Percentiles rank a stretch among this genome's conserved stretches.
Evolutionary conservation across 306 rosid species (phyloP).

Genomic region (Malus orientalis): DNA sequence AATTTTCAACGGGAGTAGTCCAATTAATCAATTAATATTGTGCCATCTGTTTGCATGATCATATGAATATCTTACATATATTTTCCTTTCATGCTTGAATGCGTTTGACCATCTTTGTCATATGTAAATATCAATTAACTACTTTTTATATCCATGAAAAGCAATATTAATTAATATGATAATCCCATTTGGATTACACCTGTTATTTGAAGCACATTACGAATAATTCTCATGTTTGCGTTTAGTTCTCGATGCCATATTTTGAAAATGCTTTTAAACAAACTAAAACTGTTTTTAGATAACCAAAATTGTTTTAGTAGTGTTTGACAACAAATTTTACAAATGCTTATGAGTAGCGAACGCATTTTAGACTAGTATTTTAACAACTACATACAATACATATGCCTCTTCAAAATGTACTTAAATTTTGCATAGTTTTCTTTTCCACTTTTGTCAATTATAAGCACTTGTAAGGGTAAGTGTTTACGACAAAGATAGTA

Average conservation of each 20-base stretch:
- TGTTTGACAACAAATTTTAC: no score
- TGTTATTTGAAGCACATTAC: background rate
- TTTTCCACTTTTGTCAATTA: background rate
- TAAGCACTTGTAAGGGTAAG: no score
- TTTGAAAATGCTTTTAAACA: no score
- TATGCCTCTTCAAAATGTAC: background rate
- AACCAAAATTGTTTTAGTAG: background rate
- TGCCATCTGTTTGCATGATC: background rate
- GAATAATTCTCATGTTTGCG: background rate
- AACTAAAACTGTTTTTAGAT: background rate
- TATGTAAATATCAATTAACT: background rate
- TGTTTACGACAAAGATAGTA: background rate
- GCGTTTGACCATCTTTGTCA: constrained; percentile 13
- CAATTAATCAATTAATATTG: background rate
- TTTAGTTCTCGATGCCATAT: no score
- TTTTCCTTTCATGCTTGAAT: background rate
- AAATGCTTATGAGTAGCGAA: background rate
- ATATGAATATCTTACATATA: background rate
- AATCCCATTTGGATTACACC: background rate
- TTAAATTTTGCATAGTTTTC: no score
- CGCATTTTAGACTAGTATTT: no score
- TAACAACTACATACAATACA: no score
- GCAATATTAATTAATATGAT: background rate
- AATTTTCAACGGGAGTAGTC: background rate
- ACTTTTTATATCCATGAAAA: background rate